phyloP scores from a whole-genome alignment of 352 stramenopile genomes.

The Phytopythium kandeliae region DNA sequence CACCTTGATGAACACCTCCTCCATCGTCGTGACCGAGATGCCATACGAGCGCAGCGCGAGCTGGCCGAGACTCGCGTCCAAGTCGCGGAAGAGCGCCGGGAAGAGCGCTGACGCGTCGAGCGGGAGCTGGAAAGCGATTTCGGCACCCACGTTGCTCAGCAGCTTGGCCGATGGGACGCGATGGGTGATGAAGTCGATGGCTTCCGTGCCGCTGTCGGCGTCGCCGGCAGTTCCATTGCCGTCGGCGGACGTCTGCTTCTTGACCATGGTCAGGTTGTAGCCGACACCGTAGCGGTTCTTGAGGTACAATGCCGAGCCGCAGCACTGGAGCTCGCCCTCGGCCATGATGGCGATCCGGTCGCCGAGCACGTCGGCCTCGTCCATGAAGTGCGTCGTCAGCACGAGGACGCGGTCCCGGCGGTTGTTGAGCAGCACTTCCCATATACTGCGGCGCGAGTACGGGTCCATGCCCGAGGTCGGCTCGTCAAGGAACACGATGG shows the following conservation, averaged over 20 bases:
- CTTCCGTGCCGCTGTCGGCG: conserved; percentile 2
- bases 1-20: conserved; percentile 91
- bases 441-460: conserved; percentile 91
- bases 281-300: conserved; percentile 62
- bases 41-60: conserved; percentile 59
- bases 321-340: conserved; percentile 53
- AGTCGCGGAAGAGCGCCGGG: conserved; percentile 55
- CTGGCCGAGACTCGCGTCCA: conserved; percentile 35
- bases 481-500: conserved; percentile 86
- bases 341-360: conserved; percentile 84
- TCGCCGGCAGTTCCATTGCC: background rate
- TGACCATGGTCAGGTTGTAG: conserved; percentile 57
- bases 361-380: conserved; percentile 84
- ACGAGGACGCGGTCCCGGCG: conserved; percentile 60
- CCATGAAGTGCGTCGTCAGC: conserved; percentile 95
- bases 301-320: conserved; percentile 69
- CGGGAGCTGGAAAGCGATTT: conserved; percentile 77
- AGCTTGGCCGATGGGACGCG: conserved; percentile 45
- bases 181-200: conserved; percentile 35
- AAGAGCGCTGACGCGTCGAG: conserved; percentile 51
- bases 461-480: conserved; percentile 95
- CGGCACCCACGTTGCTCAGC: conserved; percentile 69
- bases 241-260: conserved; percentile 29
- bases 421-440: conserved; percentile 60
- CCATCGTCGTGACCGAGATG: conserved; percentile 89